These are phyloP conservation scores for Arctostaphylos glauca DNA, from an alignment of 148 eudicot species.

Conservation along the genomic window DNA sequence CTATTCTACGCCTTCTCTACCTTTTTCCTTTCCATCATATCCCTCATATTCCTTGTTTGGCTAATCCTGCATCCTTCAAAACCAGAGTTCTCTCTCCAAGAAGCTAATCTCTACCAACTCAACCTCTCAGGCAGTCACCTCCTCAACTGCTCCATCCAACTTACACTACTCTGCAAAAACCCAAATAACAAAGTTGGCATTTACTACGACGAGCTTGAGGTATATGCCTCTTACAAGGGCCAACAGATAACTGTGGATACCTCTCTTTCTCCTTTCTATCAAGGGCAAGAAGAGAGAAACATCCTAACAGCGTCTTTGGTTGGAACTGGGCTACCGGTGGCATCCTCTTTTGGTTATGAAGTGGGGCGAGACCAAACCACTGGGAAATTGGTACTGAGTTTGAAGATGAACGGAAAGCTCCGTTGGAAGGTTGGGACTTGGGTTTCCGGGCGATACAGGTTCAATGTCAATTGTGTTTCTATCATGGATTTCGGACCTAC, in stretches of 20 bases:
- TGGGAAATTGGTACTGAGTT: slow-evolving; percentile 48
- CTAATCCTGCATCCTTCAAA: slow-evolving; percentile 76
- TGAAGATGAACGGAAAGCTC: slow-evolving; percentile 56
- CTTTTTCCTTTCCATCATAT: slow-evolving; percentile 47
- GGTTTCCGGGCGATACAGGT: slow-evolving; percentile 72
- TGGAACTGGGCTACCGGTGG: slow-evolving; percentile 59
- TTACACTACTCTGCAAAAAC: slow-evolving; percentile 60
- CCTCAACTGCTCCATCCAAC: slow-evolving; percentile 69
- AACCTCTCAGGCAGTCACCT: slow-evolving; percentile 59
- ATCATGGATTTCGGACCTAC: slow-evolving; percentile 52
- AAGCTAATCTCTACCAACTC: slow-evolving; percentile 61
- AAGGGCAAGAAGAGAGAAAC: slow-evolving; percentile 60
- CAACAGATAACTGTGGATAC: slow-evolving; percentile 61
- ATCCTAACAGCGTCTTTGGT: slow-evolving; percentile 48
- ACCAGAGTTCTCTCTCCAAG: slow-evolving; percentile 65
- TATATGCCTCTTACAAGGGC: slow-evolving; percentile 70
- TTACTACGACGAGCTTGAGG: slow-evolving; percentile 61
- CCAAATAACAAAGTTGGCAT: slow-evolving; percentile 75
- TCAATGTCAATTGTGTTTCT: slow-evolving; percentile 62
- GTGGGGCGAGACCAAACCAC: slow-evolving; percentile 54
- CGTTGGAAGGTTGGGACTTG: slow-evolving; percentile 88
- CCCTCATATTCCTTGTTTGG: slow-evolving; percentile 64
- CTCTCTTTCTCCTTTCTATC: slow-evolving; percentile 66
- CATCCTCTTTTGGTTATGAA: slow-evolving; percentile 62
- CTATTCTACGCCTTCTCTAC: slow-evolving; percentile 54